A percentile compares a stretch with the other conserved stretches of the same genome.
Evolutionary conservation across 192 early-diverging fungal genomes (phyloP).

Genomic region (Backusella luteola): DNA sequence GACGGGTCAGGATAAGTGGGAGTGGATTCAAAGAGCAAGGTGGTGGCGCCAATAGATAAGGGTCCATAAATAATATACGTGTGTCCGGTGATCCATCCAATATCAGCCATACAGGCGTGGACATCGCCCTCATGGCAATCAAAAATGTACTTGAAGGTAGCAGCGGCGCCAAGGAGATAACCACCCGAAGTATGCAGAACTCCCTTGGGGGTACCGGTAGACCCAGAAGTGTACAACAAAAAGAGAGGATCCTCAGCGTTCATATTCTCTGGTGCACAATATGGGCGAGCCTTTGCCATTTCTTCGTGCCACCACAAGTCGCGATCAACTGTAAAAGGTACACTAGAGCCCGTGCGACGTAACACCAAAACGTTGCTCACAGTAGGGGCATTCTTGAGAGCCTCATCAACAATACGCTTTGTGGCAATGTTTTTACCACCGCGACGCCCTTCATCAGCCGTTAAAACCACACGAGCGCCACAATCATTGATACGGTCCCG

Average conservation of each 20-base stretch:
- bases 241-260: constrained; percentile 92
- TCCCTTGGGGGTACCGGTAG: constrained; percentile 89
- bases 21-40: constrained; percentile 92
- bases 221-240: constrained; percentile 92
- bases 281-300: constrained; percentile 73
- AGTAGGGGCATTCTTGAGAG: constrained; percentile 69
- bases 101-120: constrained; percentile 94
- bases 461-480: constrained; percentile 77
- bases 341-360: constrained; percentile 82
- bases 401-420: constrained; percentile 94
- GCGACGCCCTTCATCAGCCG: constrained; percentile 91
- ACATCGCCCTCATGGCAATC: constrained; percentile 88
- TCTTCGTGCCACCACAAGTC: constrained; percentile 98
- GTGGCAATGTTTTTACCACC: constrained; percentile 85
- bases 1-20: constrained; percentile 88
- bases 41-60: constrained; percentile 81
- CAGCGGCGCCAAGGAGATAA: constrained; percentile 83
- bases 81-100: constrained; percentile 88
- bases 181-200: constrained; percentile 93
- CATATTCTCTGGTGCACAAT: constrained; percentile 87
- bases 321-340: constrained; percentile 67
- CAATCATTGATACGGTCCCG: constrained; percentile 91
- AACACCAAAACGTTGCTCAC: constrained; percentile 90
- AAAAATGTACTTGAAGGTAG: constrained; percentile 91
- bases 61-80: constrained; percentile 95